A percentile compares a stretch with the other conserved stretches of the same genome.
phyloP scores from a whole-genome alignment of 129 eudicot genomes.

The Apium graveolens region DNA sequence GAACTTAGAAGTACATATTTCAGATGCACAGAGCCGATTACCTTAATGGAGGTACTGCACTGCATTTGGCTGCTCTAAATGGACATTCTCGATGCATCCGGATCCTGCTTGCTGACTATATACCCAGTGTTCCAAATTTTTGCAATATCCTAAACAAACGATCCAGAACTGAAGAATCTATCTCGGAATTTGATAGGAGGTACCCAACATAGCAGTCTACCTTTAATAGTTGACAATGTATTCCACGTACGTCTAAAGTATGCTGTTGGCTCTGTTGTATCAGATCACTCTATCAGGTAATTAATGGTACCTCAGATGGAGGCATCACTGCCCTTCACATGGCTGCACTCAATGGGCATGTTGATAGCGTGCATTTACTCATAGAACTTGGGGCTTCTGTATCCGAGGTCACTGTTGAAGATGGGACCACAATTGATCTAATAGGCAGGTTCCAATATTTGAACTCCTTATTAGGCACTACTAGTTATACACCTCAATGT shows the following conservation, averaged over 20 bases:
- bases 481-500: neutral
- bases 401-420: conserved; percentile 56
- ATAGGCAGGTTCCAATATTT: conserved; percentile 39
- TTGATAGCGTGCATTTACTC: conserved; percentile 66
- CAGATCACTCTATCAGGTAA: conserved; percentile 61
- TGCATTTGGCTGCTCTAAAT: conserved; percentile 92
- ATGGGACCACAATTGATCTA: conserved; percentile 85
- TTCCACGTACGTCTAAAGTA: neutral
- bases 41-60: conserved; percentile 88
- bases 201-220: conserved; percentile 16
- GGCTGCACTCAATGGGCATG: conserved; percentile 95
- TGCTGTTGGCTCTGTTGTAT: conserved; percentile 8
- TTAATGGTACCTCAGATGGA: conserved; percentile 79
- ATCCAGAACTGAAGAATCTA: conserved; percentile 33
- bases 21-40: conserved; percentile 86
- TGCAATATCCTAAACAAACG: conserved; percentile 48
- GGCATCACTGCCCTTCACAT: conserved; percentile 98
- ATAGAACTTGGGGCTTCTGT: conserved; percentile 91
- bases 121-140: conserved; percentile 69
- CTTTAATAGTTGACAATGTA: neutral
- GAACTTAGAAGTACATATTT: conserved; percentile 13
- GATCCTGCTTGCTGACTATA: conserved; percentile 80
- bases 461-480: neutral
- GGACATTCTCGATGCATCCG: conserved; percentile 91
- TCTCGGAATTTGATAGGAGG: conserved; percentile 46